Percentiles rank a stretch among this genome's conserved stretches.
phyloP scores from a whole-genome alignment of 2,329 filamentous ascomycete species.

The Anthostomella pinea region DNA sequence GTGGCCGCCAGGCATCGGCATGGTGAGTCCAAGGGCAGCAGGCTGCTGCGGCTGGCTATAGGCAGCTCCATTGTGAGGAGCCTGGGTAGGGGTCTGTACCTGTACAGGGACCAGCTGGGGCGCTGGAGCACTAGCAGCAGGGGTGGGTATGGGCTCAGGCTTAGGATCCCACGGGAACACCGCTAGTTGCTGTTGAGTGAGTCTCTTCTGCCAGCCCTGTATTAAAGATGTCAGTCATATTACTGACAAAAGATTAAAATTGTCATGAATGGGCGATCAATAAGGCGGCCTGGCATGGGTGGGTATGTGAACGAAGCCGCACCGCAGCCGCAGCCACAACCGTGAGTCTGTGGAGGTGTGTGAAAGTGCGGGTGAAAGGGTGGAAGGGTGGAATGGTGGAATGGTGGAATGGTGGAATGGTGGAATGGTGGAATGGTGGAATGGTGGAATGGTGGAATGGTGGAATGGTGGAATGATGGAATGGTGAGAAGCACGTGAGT shows the following conservation, averaged over 20 bases:
- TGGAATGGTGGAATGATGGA: conserved; percentile 8
- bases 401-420: no score
- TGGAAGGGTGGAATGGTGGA: no score
- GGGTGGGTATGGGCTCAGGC: conserved; percentile 56
- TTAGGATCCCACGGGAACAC: conserved; percentile 94
- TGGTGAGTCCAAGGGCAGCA: conserved; percentile 20
- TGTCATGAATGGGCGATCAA: no score
- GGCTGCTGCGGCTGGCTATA: conserved; percentile 28
- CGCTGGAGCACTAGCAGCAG: conserved; percentile 34
- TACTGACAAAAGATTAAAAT: not conserved
- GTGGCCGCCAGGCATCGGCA: conserved; percentile 24
- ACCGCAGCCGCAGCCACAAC: no score
- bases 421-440: no score
- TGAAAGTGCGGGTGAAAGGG: conserved; percentile 9
- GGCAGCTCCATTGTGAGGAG: conserved; percentile 26
- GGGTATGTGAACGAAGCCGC: no score
- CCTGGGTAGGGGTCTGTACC: conserved; percentile 19
- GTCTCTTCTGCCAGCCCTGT: conserved; percentile 91
- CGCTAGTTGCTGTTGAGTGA: conserved; percentile 80
- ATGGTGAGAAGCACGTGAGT: conserved; percentile 23
- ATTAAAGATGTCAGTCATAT: conserved; percentile 15
- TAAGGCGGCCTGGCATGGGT: no score
- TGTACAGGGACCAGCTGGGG: conserved; percentile 22
- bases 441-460: no score
- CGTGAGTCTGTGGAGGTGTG: not conserved